Conservation (phyloP, 176 grass and related monocot genomes). For the Oryza glumipatula region DNA sequence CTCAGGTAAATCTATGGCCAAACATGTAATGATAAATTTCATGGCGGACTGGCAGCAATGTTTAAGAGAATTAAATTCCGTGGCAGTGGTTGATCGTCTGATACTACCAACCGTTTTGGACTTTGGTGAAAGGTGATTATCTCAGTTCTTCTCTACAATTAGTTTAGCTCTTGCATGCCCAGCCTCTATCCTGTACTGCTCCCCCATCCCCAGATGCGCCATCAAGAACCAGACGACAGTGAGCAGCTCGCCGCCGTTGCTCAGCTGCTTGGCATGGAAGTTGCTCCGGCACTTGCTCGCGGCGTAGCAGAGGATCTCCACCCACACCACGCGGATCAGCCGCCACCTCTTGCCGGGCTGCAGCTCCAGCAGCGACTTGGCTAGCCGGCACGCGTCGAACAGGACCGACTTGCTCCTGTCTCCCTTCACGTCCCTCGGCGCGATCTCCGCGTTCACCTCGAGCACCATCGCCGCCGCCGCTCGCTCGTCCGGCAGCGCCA, state of each 20-base stretch:
- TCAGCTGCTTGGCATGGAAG: slow-evolving; percentile 75
- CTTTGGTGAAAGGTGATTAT: not conserved
- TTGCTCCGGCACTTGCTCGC: slow-evolving; percentile 62
- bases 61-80: not conserved
- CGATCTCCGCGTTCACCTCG: slow-evolving; percentile 51
- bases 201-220: slow-evolving; percentile 46
- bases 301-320: slow-evolving; percentile 72
- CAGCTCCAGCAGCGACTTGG: slow-evolving; percentile 38
- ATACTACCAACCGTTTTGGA: too few species aligned
- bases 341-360: slow-evolving; percentile 53
- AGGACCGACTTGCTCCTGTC: slow-evolving; percentile 64
- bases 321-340: slow-evolving; percentile 55
- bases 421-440: slow-evolving; percentile 54
- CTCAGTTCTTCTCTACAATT: slow-evolving; percentile 48
- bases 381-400: slow-evolving; percentile 59
- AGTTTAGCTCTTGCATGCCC: slow-evolving; percentile 59
- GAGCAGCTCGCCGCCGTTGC: slow-evolving; percentile 67
- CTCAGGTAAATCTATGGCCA: not conserved
- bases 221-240: slow-evolving; percentile 66
- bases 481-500: not conserved
- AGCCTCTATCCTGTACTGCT: slow-evolving; percentile 57
- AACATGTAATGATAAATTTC: not conserved
- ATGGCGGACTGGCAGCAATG: not conserved
- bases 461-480: slow-evolving; percentile 36
- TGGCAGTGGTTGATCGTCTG: not conserved